A percentile compares a stretch with the other conserved stretches of the same genome.
Conservation (phyloP, 2,329 filamentous ascomycete species). For the Alternaria gaisen region DNA sequence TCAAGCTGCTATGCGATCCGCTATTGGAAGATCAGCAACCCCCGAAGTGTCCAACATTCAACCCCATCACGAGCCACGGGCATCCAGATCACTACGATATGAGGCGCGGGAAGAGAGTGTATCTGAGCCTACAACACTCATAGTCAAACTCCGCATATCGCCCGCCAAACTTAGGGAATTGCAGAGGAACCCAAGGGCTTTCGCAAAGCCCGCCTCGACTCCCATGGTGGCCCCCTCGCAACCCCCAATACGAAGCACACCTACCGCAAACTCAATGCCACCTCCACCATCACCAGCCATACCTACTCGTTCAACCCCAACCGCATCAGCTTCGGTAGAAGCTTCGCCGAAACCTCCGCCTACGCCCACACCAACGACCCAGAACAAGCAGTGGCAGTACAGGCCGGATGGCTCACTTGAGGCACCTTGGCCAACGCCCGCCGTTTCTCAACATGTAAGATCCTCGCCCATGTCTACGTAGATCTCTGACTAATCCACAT, state of each 20-base stretch:
- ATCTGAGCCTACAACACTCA: constrained; percentile 67
- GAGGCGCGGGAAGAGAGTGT: constrained; percentile 80
- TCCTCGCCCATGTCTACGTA: background rate
- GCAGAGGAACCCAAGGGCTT: constrained; percentile 63
- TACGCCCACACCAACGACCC: constrained; percentile 49
- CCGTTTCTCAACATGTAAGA: constrained; percentile 71
- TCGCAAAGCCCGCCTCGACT: constrained; percentile 53
- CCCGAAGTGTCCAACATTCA: constrained; percentile 73
- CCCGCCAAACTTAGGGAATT: constrained; percentile 76
- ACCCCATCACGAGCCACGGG: constrained; percentile 74
- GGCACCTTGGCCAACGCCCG: constrained; percentile 66
- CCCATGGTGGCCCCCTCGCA: constrained; percentile 57
- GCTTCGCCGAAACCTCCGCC: constrained; percentile 43
- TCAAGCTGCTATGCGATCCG: constrained; percentile 83
- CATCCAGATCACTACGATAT: constrained; percentile 66
- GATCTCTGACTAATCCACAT: constrained; percentile 24
- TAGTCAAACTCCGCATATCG: constrained; percentile 78
- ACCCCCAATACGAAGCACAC: constrained; percentile 60
- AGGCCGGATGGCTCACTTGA: constrained; percentile 68
- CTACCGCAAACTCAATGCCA: constrained; percentile 65
- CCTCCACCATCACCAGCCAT: constrained; percentile 59
- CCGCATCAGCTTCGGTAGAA: constrained; percentile 32
- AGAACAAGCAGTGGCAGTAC: constrained; percentile 48
- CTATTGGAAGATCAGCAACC: constrained; percentile 82
- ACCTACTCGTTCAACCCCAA: constrained; percentile 45